Conservation (phyloP, 139 green algal genomes). For the Micractinium sp. region DNA sequence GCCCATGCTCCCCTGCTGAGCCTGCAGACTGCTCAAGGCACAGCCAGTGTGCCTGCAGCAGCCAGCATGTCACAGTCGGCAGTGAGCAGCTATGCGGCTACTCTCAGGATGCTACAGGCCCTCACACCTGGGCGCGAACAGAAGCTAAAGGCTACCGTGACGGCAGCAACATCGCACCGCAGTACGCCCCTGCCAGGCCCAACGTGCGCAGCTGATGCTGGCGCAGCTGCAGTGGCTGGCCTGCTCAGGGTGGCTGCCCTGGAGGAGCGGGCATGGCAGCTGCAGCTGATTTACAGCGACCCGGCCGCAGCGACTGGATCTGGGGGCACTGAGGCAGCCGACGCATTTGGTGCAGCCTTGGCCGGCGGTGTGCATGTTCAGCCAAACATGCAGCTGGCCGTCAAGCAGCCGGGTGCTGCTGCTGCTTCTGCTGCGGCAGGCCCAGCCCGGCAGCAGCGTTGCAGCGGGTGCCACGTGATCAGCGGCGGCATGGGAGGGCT, state of each 20-base stretch:
- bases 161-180: background rate
- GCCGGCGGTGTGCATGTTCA: background rate
- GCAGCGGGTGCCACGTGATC: slow-evolving; percentile 78
- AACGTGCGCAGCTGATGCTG: background rate
- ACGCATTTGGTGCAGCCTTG: background rate
- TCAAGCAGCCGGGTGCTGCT: background rate
- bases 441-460: slow-evolving; percentile 50
- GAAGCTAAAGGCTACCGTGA: background rate
- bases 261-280: slow-evolving; percentile 25
- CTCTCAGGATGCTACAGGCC: slow-evolving; percentile 3
- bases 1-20: background rate
- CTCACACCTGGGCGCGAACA: background rate
- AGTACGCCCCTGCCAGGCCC: background rate
- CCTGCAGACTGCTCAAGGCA: background rate
- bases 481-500: slow-evolving; percentile 59
- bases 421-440: background rate
- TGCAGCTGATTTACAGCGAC: background rate
- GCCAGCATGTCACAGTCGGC: background rate
- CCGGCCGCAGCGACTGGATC: background rate
- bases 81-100: slow-evolving; percentile 1
- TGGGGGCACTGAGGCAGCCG: background rate
- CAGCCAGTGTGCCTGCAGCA: background rate
- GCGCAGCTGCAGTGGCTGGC: background rate
- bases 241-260: slow-evolving; percentile 1
- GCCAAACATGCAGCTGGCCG: background rate